Conservation (phyloP, 352 stramenopile species). For the Blastocystis hominis region DNA sequence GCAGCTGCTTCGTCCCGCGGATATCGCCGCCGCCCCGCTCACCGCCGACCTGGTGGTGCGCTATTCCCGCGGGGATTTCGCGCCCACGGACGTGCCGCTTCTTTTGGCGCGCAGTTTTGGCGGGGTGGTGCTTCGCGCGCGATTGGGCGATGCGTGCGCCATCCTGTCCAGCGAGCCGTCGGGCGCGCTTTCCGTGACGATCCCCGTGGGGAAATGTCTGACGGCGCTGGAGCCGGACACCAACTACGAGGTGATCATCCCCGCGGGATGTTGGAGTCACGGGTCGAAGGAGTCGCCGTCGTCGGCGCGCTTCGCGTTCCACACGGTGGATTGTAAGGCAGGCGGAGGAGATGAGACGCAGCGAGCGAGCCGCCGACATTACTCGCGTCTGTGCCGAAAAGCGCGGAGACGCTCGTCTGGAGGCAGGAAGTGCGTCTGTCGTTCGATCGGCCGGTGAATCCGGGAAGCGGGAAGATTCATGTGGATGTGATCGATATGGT, state of each 20-base stretch:
- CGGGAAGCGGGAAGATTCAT: neutral
- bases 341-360: neutral
- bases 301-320: neutral
- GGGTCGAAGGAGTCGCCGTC: neutral
- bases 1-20: neutral
- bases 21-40: neutral
- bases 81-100: neutral
- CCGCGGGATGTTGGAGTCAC: neutral
- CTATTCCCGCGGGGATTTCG: neutral
- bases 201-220: neutral
- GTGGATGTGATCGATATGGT: neutral
- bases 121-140: neutral
- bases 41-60: neutral
- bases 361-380: neutral
- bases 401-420: neutral
- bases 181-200: neutral
- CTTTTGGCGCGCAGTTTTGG: neutral
- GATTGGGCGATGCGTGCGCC: neutral
- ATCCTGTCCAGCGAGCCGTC: neutral
- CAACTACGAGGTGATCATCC: slow-evolving; percentile 37
- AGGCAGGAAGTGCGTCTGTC: neutral
- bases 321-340: neutral
- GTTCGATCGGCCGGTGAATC: neutral
- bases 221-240: neutral
- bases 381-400: neutral